These are phyloP conservation scores for Botryotinia globosa DNA, from an alignment of 2,329 filamentous ascomycete genomes.

Conservation along the genomic window DNA sequence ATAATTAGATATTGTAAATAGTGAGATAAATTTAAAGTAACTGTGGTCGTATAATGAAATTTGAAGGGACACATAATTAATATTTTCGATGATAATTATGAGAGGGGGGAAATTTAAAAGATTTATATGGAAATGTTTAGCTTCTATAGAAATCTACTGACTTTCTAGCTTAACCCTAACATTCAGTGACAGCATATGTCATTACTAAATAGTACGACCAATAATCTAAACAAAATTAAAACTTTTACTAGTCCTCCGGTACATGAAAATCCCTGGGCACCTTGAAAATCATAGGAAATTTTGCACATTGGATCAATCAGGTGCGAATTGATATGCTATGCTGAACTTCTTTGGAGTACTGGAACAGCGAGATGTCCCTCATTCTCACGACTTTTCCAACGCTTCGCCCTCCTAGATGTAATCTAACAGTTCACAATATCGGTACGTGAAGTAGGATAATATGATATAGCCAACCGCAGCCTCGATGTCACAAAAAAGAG, in stretches of 20 bases:
- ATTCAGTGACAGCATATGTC: too few species aligned
- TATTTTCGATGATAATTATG: too few species aligned
- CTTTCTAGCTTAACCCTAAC: neutral
- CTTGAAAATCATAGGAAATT: neutral
- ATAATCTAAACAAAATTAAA: neutral
- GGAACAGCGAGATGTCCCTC: neutral
- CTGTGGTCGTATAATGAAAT: neutral
- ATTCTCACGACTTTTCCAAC: neutral
- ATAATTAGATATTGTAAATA: neutral
- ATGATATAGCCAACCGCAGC: neutral
- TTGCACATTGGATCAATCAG: neutral
- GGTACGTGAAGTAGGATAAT: neutral
- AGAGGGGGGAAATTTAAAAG: too few species aligned
- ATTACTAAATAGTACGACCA: neutral
- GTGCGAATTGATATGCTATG: neutral
- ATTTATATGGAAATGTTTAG: neutral
- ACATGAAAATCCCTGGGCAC: neutral
- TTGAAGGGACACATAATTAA: neutral
- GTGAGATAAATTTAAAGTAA: neutral
- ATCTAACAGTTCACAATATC: neutral
- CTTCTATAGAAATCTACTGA: neutral
- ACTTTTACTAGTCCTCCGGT: neutral
- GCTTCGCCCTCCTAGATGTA: neutral
- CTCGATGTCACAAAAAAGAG: neutral
- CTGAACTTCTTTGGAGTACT: fast-evolving